Base-by-base conservation (phyloP, 2,329 filamentous ascomycete genomes). In the Fusarium caatingaense region DNA sequence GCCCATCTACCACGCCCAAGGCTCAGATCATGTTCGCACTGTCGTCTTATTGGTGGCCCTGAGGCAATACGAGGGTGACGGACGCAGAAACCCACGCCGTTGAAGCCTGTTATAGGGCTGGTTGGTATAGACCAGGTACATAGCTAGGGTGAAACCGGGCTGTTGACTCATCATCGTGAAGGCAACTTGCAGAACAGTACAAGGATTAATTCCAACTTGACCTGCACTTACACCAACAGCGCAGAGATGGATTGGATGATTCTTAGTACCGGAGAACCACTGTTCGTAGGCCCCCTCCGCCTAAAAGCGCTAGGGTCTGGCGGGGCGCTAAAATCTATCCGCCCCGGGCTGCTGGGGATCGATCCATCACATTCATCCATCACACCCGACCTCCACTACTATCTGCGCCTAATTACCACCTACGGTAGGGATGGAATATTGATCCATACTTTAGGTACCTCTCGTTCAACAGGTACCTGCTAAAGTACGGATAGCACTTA, bases 281-380 rank as follows among this genome's bases (percentile, higher is more conserved):
- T 44, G 47, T 47, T 60, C 47, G 18, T 37, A 37, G 34, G 34
- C 34, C 30, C 34, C 18, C 34, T 51, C 20, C 34, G 23, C 34
- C 34, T 51, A 42, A 42, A 51, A 51, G 44, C 28, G 21, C 32
- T 47, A 54, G 46, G 46, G 28, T 45, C 51, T 42, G 41, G 20
- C 42, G 48, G 46, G 60, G 54, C 60, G 59, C 59, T 64, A 64
- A 64, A 64, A 63, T 55, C 60, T 47, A 63, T 49, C 60, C 60
- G 60, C 44, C 44, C 34, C 49, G 49, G 32, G 32, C 32, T 44
- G 21, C 37, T 56, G 34, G 34, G 61, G 60, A 63, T 60, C 59
- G 49, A 51, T 51, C 56, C 32, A 51, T 51, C 49, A 51, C 49
- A 51, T 27, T 51, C 49, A 51, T n/a, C 16, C 20, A 37, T 32